phyloP scores from a whole-genome alignment of 2,329 filamentous ascomycete genomes.

The Aspergillus felis region DNA sequence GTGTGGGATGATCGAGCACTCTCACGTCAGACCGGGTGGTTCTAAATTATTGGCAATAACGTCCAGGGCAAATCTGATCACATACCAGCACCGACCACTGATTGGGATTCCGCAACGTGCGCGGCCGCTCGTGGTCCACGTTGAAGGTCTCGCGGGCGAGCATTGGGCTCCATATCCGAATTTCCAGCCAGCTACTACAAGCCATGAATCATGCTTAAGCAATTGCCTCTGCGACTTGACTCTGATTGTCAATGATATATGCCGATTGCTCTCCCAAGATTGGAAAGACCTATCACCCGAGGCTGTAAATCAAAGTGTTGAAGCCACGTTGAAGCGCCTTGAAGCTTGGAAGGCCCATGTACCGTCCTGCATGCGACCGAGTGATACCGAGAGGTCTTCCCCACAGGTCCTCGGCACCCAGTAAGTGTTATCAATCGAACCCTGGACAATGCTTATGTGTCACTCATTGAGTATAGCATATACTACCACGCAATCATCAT shows the following conservation, averaged over 20 bases:
- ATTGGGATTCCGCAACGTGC: neutral
- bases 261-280: neutral
- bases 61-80: neutral
- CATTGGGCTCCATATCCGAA: neutral
- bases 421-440: neutral
- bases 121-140: neutral
- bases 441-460: conserved; percentile 1
- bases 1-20: neutral
- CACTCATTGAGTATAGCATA: conserved; percentile 22
- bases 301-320: neutral
- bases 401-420: neutral
- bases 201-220: neutral
- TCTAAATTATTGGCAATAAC: neutral
- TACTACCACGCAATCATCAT: conserved; percentile 28
- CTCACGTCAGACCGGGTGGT: neutral
- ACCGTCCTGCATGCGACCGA: neutral
- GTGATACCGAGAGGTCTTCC: neutral
- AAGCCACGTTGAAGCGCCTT: neutral
- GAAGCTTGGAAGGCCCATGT: neutral
- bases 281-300: neutral
- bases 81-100: neutral
- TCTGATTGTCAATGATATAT: neutral
- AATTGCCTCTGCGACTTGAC: neutral
- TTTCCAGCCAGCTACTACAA: neutral
- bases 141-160: neutral